These are phyloP conservation scores for Rusavskia elegans DNA, from an alignment of 495 filamentous ascomycete species.

Conservation along the genomic window DNA sequence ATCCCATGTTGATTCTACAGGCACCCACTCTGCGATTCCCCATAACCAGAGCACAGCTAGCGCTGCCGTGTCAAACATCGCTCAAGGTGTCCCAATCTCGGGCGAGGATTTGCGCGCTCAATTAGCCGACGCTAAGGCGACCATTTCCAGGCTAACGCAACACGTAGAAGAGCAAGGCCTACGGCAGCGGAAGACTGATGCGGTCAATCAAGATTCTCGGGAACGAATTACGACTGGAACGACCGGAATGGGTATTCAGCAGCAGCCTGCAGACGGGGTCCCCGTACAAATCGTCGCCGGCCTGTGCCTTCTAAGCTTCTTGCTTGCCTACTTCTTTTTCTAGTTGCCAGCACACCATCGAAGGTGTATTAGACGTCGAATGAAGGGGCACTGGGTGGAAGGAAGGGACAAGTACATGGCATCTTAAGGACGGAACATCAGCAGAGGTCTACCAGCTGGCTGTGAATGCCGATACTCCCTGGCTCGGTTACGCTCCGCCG, in stretches of 20 bases:
- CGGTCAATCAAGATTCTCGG: conserved; percentile 18
- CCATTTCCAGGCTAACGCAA: conserved; percentile 53
- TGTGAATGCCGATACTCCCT: too few relatives aligned
- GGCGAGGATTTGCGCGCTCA: conserved; percentile 53
- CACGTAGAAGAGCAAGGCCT: conserved; percentile 54
- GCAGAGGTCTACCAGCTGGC: too few relatives aligned
- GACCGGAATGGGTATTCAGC: conserved; percentile 34
- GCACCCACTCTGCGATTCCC: conserved; percentile 6
- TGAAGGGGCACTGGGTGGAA: neutral
- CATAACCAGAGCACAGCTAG: conserved; percentile 19
- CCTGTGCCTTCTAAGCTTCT: conserved; percentile 76
- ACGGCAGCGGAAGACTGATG: conserved; percentile 45
- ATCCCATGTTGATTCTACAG: neutral
- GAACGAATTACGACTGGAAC: conserved; percentile 24
- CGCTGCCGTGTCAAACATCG: conserved; percentile 25
- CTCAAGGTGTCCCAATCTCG: conserved; percentile 30
- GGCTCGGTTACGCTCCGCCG: too few relatives aligned
- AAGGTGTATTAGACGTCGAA: neutral
- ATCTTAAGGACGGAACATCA: too few relatives aligned
- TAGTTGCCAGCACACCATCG: conserved; percentile 25
- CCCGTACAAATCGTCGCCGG: conserved; percentile 68
- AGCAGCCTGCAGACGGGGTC: conserved; percentile 57
- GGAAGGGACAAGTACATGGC: neutral
- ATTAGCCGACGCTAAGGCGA: conserved; percentile 59
- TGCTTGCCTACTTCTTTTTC: conserved; percentile 91